These are phyloP conservation scores for Bruguiera parviflora DNA, from an alignment of 345 rosid genomes.

Conservation along the genomic window DNA sequence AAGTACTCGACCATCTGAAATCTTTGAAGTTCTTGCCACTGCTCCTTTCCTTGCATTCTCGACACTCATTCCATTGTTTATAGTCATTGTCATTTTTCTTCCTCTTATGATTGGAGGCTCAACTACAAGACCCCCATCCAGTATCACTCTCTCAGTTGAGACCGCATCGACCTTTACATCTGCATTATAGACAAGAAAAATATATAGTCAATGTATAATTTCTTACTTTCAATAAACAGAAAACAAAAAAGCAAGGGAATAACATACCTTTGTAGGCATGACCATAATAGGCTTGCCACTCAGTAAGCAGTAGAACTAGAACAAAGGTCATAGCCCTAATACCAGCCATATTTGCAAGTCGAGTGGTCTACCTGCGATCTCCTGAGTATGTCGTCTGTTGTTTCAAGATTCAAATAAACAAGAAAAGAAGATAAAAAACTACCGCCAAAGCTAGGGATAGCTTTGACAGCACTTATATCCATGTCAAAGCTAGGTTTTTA, in stretches of 20 bases:
- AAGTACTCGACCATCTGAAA: neutral
- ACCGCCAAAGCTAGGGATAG: neutral
- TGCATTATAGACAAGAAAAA: neutral
- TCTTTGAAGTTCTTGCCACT: neutral
- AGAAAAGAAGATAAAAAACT: slow-evolving; percentile 13
- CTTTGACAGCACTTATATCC: too few relatives aligned
- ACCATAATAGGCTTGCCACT: slow-evolving; percentile 10
- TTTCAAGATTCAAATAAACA: neutral
- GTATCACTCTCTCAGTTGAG: slow-evolving; percentile 13
- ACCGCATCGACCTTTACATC: slow-evolving; percentile 7
- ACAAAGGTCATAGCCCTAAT: slow-evolving; percentile 9
- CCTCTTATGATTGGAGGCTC: too few relatives aligned
- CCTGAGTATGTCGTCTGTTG: slow-evolving; percentile 6
- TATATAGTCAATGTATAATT: neutral
- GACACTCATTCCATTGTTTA: neutral
- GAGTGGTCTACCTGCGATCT: neutral
- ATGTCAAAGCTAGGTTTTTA: too few relatives aligned
- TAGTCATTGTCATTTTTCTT: too few relatives aligned
- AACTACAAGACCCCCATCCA: too few relatives aligned
- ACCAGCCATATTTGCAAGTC: slow-evolving; percentile 14
- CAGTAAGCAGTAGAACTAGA: slow-evolving; percentile 15
- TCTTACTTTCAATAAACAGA: neutral
- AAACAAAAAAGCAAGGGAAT: neutral
- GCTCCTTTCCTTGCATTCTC: slow-evolving; percentile 14
- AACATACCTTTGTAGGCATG: slow-evolving; percentile 19